Evolutionary conservation across 345 rosid species (phyloP).

Genomic region (Hibiscus mutabilis): DNA sequence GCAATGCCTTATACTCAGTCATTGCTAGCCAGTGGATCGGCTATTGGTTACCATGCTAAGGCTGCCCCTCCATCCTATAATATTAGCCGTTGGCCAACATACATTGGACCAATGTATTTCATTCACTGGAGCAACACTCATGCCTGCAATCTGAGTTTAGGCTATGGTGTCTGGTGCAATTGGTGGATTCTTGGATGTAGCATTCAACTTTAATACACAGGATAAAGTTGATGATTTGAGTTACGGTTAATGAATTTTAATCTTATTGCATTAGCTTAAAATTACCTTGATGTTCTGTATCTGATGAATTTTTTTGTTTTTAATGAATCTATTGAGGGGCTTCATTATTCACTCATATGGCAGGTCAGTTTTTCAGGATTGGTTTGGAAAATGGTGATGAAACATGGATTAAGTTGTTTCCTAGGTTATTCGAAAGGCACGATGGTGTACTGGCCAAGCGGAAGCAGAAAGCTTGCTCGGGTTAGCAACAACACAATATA

Average conservation of each 20-base stretch:
- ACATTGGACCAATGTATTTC: background rate
- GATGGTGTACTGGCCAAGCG: conserved; percentile 54
- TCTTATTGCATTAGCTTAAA: conserved; percentile 53
- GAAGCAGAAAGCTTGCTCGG: conserved; percentile 15
- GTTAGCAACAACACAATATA: conserved; percentile 9
- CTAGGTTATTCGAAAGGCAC: conserved; percentile 63
- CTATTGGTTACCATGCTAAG: conserved; percentile 83
- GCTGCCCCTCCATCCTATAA: conserved; percentile 57
- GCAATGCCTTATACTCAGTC: conserved; percentile 88
- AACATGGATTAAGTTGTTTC: conserved; percentile 93
- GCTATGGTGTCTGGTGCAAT: conserved; percentile 96
- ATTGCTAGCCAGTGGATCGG: conserved; percentile 50
- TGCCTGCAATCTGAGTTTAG: conserved; percentile 21
- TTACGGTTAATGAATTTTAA: no score
- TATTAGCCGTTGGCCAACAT: background rate
- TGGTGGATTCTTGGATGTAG: conserved; percentile 91
- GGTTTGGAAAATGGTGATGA: conserved; percentile 92
- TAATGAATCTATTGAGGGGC: background rate
- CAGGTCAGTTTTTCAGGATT: conserved; percentile 67
- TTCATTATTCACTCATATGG: background rate
- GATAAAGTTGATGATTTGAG: conserved; percentile 80
- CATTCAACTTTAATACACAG: conserved; percentile 88
- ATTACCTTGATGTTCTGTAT: conserved; percentile 8
- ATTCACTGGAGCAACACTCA: background rate
- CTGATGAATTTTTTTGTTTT: background rate